Evolutionary conservation across 108 stramenopile genomes (phyloP), one percentile per base, ranked within the genome.

Genomic region (Pelagomonas calceolata): DNA sequence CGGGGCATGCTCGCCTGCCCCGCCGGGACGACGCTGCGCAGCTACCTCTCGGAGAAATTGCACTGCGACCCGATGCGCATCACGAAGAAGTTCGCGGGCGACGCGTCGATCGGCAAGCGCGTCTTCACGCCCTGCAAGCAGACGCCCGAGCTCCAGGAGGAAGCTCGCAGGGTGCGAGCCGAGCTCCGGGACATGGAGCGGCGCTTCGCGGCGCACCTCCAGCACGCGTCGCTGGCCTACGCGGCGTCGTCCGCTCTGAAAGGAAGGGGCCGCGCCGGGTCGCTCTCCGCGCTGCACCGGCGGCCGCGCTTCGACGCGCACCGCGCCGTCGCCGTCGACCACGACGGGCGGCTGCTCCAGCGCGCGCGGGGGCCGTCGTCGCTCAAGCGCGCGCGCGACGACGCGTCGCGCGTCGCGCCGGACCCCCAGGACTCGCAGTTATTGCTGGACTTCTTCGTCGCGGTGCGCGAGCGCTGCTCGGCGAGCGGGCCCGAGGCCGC

Each of bases 11-110:
- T 99, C 63, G 87, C 91, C 73, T 89, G 94, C 14, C 90, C 89
- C 34, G 86, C 94, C 35, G 98, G 98, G 0, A 95, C 94, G 34
- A 99, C 96, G 0, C 85, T 99, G 37, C 85, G 96, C 29, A 87
- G 88, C 21, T 95, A 90, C 75, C 84, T 99, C 33, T 90, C 93
- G 14, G 92, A 94, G 45, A 93, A 96, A 82, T 85, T 99, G 17
- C 83, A 94, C 71, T 99, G 98, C 69, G 95, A 95, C 82, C 96
- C 98, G 21, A 99, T 99, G 98, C 82, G 98, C n/a, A 97, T 99
- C 67, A 96, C 98, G 31, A 99, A 99, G 81, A 99, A 99, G 80
- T 99, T 96, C 78, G 95, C 94, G 30, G 95, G 95, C 14, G 90
- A 93, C 69, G 78, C 85, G 34, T 92, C 92, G 75, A 87, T 99